Evolutionary conservation across 176 grass and related monocot genomes (phyloP), one percentile per base, ranked within the genome.

Genomic region (Olyra latifolia): DNA sequence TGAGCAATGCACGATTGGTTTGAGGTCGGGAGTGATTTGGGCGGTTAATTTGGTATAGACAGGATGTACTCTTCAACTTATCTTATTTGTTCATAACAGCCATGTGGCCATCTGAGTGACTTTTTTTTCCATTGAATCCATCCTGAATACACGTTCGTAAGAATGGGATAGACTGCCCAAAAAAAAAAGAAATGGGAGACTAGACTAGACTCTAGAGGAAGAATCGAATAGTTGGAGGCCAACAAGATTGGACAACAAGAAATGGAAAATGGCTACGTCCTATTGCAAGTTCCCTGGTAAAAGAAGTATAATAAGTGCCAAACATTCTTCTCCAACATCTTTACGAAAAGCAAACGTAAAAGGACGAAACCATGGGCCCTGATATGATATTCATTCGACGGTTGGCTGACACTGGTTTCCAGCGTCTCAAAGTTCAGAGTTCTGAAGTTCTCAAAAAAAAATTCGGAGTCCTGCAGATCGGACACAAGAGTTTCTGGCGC

Each of bases 1-100:
- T 77, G 65, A 74, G 49, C 60, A 67, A 86, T 49, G 77, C 47
- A 65, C 65, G 48, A 76, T 50, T 19, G 72, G 23, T 25, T 62
- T 14, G 29, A 39, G 66, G 30, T n/a, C n/a, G 64, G 54, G 55
- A 78, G 22, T 72, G 35, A 54, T 19, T 52, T 71, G 30, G 67
- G 45, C 65, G 13, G 71, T 65, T 48, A n/a, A n/a, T n/a, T n/a
- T n/a, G n/a, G n/a, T n/a, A n/a, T n/a, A n/a, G n/a, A n/a, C n/a
- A n/a, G n/a, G n/a, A n/a, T n/a, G n/a, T n/a, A n/a, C n/a, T n/a
- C n/a, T n/a, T n/a, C n/a, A n/a, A n/a, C n/a, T n/a, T n/a, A n/a
- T n/a, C n/a, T n/a, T n/a, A n/a, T n/a, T n/a, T n/a, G n/a, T n/a
- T n/a, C n/a, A n/a, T n/a, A n/a, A n/a, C n/a, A n/a, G n/a, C n/a